Conservation (phyloP, 1,139 yeast species). For the Pichia sp. region DNA sequence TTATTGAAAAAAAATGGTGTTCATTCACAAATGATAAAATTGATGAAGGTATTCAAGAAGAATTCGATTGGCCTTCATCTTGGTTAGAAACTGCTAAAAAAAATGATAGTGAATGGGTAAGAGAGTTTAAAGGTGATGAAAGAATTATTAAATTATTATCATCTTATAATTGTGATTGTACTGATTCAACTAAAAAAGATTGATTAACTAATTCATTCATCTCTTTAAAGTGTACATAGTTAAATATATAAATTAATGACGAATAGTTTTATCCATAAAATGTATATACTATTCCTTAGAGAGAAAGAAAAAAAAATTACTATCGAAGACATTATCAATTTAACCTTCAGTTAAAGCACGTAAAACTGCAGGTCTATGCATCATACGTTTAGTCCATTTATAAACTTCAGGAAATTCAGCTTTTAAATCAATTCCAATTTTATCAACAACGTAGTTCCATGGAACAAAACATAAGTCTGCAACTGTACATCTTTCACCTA, state of each 20-base stretch:
- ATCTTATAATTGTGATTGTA: slow-evolving; percentile 34
- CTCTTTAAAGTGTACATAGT: too few species aligned
- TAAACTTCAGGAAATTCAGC: slow-evolving; percentile 91
- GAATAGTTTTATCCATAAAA: background rate
- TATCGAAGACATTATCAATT: background rate
- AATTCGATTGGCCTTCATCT: slow-evolving; percentile 79
- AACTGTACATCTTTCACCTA: slow-evolving; percentile 81
- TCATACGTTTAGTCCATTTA: slow-evolving; percentile 91
- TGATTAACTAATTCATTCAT: background rate
- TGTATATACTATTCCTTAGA: background rate
- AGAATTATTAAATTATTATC: slow-evolving; percentile 51
- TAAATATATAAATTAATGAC: background rate
- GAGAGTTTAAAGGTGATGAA: slow-evolving; percentile 63
- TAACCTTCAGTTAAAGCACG: slow-evolving; percentile 43
- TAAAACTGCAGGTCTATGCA: slow-evolving; percentile 80
- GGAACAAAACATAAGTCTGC: slow-evolving; percentile 93
- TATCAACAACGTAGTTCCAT: slow-evolving; percentile 93
- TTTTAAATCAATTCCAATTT: slow-evolving; percentile 82
- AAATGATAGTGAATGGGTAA: slow-evolving; percentile 82
- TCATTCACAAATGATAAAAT: slow-evolving; percentile 51
- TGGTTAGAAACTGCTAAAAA: slow-evolving; percentile 74
- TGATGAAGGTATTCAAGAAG: slow-evolving; percentile 58
- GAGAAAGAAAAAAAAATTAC: background rate
- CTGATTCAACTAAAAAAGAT: background rate
- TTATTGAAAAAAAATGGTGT: slow-evolving; percentile 33